These are phyloP conservation scores for Camellia sinensis DNA, from an alignment of 148 eudicot genomes.

Conservation along the genomic window DNA sequence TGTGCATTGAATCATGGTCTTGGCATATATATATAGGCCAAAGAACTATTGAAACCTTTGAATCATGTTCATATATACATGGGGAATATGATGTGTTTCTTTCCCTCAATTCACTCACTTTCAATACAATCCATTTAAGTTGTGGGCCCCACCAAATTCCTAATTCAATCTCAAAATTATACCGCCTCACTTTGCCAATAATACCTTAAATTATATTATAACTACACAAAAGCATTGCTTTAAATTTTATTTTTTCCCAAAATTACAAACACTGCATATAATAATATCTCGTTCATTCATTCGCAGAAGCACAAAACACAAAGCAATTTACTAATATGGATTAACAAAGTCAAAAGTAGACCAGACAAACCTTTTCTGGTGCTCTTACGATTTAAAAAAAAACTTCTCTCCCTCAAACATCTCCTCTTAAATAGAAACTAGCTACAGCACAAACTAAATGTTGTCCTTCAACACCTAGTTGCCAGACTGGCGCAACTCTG, in stretches of 20 bases:
- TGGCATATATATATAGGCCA: no score
- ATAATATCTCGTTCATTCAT: background rate
- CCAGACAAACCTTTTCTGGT: background rate
- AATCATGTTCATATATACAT: background rate
- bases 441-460: background rate
- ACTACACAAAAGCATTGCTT: background rate
- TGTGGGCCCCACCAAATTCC: no score
- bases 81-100: background rate
- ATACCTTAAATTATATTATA: no score
- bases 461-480: slow-evolving; percentile 17
- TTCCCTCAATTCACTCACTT: background rate
- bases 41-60: background rate
- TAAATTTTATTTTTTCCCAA: background rate
- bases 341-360: background rate
- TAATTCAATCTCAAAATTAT: no score
- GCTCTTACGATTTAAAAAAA: background rate
- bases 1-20: background rate
- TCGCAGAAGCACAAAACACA: background rate
- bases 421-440: background rate
- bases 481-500: slow-evolving; percentile 69
- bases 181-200: no score
- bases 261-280: background rate
- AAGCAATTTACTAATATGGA: background rate
- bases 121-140: no score
- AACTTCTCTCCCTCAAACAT: background rate